Base-by-base conservation (phyloP, 1,139 yeast genomes). In the Candida tunisiensis region DNA sequence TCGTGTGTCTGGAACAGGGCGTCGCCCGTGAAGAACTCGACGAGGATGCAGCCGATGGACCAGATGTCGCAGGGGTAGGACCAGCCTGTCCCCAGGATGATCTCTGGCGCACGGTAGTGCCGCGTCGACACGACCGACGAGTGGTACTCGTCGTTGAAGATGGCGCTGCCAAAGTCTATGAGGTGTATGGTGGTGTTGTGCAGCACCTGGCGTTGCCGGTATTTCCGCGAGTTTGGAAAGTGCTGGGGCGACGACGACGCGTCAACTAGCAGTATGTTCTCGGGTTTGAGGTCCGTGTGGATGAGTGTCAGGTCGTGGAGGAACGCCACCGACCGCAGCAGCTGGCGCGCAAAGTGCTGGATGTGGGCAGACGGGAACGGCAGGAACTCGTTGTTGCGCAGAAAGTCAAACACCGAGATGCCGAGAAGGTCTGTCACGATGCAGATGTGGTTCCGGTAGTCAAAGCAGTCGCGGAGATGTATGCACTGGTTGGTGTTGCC, bases 71-170 rank as follows among this genome's bases (percentile, higher is more conserved):
- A 88, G 1, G 98, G 93, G 18, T 65, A 75, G 4, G 93, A 77
- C 64, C 98, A 91, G 21, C 96, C 96, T 19, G 70, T 64, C 1
- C 95, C 95, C 21, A 91, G 55, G 2, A 88, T 85, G 38, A 91
- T 83, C 49, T 91, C 99, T 0, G 98, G 98, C 0, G 98, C 98
- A 31, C 99, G 61, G 52, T 91, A 91, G 52, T 91, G 98, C 31
- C 99, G 63, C 8, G 65, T 88, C 9, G 93, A 79, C 8, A 91
- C 94, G 15, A 91, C 74, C 20, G 77, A 71, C 7, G 92, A 74
- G 55, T 91, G 99, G 47, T 79, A 85, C 53, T 91, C 98, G 49
- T 85, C 93, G 43, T 79, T 67, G 44, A 88, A 91, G 5, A 91
- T 74, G 1, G 98, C 95, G 29, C 91, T 74, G 12, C 98, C 99